These are phyloP conservation scores for Monosporascus sp. DNA, from an alignment of 2,329 filamentous ascomycete genomes.

Conservation along the genomic window DNA sequence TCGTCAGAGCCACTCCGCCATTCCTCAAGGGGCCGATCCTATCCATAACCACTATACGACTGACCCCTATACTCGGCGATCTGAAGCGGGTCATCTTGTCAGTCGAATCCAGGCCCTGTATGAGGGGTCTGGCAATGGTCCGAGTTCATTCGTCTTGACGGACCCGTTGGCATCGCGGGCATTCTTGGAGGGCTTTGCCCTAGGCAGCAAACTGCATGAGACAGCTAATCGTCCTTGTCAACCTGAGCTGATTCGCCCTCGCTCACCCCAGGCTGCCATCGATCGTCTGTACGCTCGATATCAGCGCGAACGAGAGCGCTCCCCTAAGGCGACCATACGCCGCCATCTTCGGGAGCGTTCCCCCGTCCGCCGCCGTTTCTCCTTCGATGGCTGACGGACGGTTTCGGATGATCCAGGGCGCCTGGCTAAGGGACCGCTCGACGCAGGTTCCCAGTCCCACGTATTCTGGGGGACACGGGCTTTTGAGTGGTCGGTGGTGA, in stretches of 20 bases:
- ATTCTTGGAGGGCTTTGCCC: constrained; percentile 22
- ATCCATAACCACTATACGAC: background rate
- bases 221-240: background rate
- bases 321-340: background rate
- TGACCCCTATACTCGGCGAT: background rate
- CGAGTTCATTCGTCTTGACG: constrained; percentile 11
- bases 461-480: no score
- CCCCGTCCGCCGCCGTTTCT: background rate
- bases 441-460: no score
- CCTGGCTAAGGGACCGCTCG: no score
- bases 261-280: background rate
- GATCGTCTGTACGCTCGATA: background rate
- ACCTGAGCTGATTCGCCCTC: background rate
- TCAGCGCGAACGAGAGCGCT: background rate
- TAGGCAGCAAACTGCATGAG: constrained; percentile 8
- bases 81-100: constrained; percentile 12
- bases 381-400: background rate
- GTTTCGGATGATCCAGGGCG: no score
- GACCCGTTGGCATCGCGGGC: constrained; percentile 19
- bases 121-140: constrained; percentile 7
- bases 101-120: constrained; percentile 13
- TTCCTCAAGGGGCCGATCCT: background rate
- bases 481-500: no score
- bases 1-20: background rate
- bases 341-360: constrained; percentile 1